These are phyloP conservation scores for Polychaeton citri DNA, from an alignment of 2,329 filamentous ascomycete genomes.

Conservation along the genomic window DNA sequence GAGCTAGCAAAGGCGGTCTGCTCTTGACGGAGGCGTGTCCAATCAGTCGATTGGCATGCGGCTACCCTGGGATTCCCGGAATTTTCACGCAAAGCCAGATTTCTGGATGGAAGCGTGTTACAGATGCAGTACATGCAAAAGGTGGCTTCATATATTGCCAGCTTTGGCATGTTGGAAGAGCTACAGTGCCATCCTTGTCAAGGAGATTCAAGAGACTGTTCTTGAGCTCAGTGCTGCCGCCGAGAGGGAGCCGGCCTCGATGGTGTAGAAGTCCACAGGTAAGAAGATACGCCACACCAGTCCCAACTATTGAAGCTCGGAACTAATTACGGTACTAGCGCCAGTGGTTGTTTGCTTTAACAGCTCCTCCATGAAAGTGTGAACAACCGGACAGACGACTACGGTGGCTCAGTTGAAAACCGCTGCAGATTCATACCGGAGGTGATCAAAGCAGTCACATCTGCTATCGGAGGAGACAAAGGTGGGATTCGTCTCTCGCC, in stretches of 20 bases:
- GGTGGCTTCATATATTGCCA: constrained; percentile 23
- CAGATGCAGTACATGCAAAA: neutral
- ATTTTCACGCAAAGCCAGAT: no score
- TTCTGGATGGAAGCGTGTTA: no score
- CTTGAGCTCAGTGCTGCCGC: constrained; percentile 32
- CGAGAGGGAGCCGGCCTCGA: constrained; percentile 40
- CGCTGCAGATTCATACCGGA: constrained; percentile 44
- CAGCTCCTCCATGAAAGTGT: constrained; percentile 38
- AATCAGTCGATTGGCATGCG: no score
- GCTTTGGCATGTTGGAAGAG: constrained; percentile 31
- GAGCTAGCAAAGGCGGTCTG: no score
- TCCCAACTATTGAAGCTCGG: no score
- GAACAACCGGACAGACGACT: constrained; percentile 38
- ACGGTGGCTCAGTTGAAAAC: constrained; percentile 38
- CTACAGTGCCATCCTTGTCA: constrained; percentile 30
- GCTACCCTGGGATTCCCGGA: no score
- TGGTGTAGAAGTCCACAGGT: constrained; percentile 38
- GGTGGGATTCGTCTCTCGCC: constrained; percentile 46
- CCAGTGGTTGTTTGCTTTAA: constrained; percentile 40
- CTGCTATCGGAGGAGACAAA: constrained; percentile 30
- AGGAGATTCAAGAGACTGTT: constrained; percentile 32
- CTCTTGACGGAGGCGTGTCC: no score
- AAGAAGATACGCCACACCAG: no score
- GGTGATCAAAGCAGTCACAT: constrained; percentile 34
- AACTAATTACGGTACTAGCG: no score